Evolutionary conservation across 306 rosid genomes (phyloP), one percentile per base, ranked within the genome.

Genomic region (Lathyrus aphaca): DNA sequence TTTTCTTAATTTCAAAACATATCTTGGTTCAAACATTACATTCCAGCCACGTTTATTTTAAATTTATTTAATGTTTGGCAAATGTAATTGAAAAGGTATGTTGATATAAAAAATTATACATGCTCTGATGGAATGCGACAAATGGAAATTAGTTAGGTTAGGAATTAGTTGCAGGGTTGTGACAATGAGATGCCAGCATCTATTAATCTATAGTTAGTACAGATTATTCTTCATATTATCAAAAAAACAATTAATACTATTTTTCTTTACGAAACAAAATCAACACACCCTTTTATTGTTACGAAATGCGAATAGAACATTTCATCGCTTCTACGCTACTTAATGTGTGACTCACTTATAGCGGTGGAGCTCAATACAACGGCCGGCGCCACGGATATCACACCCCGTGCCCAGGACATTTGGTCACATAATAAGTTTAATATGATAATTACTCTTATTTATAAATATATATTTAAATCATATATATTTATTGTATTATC

Each of bases 101-200:
- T 43, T 16, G 6, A 19, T 51, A 46, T 46, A 64, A n/a, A 30
- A 54, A 23, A 64, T 45, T 64, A 16, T 64, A 10, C 32, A 56
- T 18, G 45, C 9, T 67, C 42, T 44, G 23, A 16, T 40, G 66
- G 29, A 63, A 53, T 53, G 60, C 19, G 66, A 42, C 66, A 21
- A 46, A 39, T 18, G 37, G 75, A 0, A 30, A 17, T 72, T 61
- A 12, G 54, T 54, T 69, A 29, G 12, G 69, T 10, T 4, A 12
- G 32, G 59, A 53, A 5, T 1, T 11, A 53, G 32, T 21, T 64
- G 48, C 10, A 11, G 19, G 38, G 37, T 4, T 4, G 10, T 19
- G 65, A 57, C 57, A 72, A 49, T 58, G 77, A 71, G 42, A 39
- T 78, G 64, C 69, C 77, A 66, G 73, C 82, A 17, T 65, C 58